These are phyloP conservation scores for Picochlorum sp. DNA, from an alignment of 139 green algal species.

Conservation along the genomic window DNA sequence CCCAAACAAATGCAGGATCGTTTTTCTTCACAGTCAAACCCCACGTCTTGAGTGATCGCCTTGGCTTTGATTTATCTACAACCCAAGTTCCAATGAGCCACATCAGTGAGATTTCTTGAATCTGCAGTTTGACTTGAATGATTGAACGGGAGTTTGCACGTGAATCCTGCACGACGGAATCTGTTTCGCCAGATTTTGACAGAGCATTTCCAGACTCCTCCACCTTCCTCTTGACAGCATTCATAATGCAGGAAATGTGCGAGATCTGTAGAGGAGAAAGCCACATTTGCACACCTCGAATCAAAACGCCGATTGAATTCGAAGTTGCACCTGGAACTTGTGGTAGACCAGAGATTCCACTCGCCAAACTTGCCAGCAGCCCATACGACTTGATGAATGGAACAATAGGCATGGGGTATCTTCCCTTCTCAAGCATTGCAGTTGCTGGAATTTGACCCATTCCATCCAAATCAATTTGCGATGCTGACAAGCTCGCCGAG, in stretches of 20 bases:
- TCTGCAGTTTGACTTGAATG: too few relatives aligned
- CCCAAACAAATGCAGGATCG: slow-evolving; percentile 35
- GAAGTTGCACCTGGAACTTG: neutral
- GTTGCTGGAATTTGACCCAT: too few relatives aligned
- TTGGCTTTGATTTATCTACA: slow-evolving; percentile 10
- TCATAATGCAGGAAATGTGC: neutral
- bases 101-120: neutral
- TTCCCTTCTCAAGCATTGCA: neutral
- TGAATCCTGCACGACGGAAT: neutral
- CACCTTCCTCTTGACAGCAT: neutral
- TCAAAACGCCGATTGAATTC: neutral
- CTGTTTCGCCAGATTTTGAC: neutral
- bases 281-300: neutral
- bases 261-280: neutral
- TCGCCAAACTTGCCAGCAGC: neutral
- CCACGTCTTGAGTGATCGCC: slow-evolving; percentile 22
- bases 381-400: neutral
- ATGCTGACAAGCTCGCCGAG: too few relatives aligned
- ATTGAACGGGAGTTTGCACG: too few relatives aligned
- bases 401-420: neutral
- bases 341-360: neutral
- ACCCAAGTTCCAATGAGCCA: slow-evolving; percentile 29
- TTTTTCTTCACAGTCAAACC: slow-evolving; percentile 17
- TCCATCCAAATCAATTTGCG: too few relatives aligned
- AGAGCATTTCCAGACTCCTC: neutral